Percentiles rank a stretch among this genome's conserved stretches.
phyloP scores from a whole-genome alignment of 2,329 filamentous ascomycete species.

The Apiospora kogelbergensis region DNA sequence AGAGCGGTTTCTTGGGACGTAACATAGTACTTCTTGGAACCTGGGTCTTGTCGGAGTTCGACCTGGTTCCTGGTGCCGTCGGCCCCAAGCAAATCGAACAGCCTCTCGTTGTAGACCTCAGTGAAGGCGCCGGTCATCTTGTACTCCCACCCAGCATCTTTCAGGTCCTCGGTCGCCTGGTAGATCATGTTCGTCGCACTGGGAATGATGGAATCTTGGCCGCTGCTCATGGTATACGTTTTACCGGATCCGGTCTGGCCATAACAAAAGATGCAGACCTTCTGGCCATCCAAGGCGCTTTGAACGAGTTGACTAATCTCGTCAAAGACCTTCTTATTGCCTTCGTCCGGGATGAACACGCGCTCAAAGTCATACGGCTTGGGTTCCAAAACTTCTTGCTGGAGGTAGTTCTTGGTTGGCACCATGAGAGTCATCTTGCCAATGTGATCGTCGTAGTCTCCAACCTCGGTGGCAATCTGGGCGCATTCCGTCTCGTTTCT shows the following conservation, averaged over 20 bases:
- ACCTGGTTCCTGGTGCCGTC: conserved; percentile 78
- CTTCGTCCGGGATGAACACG: conserved; percentile 76
- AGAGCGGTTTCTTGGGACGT: conserved; percentile 47
- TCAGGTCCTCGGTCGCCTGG: conserved; percentile 76
- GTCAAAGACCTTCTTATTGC: conserved; percentile 87
- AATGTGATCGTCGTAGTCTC: conserved; percentile 58
- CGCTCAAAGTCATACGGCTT: conserved; percentile 90
- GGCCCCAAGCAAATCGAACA: conserved; percentile 78
- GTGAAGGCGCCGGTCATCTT: conserved; percentile 93
- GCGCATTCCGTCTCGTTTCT: conserved; percentile 59
- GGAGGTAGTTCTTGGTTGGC: conserved; percentile 77
- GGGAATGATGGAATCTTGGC: conserved; percentile 87
- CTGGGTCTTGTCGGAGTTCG: conserved; percentile 79
- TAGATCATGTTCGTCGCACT: conserved; percentile 93
- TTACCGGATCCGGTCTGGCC: conserved; percentile 97
- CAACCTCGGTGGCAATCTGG: conserved; percentile 74
- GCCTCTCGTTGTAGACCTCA: conserved; percentile 97
- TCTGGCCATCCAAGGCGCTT: conserved; percentile 94
- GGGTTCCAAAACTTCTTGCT: conserved; percentile 66
- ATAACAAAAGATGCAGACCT: conserved; percentile 98
- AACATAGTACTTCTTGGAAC: conserved; percentile 27
- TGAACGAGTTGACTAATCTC: conserved; percentile 97
- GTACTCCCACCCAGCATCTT: conserved; percentile 92
- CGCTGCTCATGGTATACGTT: conserved; percentile 84
- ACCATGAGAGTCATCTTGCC: conserved; percentile 88